A percentile compares a stretch with the other conserved stretches of the same genome.
phyloP scores from a whole-genome alignment of 2,329 filamentous ascomycete species.

The Ascochyta koolunga region DNA sequence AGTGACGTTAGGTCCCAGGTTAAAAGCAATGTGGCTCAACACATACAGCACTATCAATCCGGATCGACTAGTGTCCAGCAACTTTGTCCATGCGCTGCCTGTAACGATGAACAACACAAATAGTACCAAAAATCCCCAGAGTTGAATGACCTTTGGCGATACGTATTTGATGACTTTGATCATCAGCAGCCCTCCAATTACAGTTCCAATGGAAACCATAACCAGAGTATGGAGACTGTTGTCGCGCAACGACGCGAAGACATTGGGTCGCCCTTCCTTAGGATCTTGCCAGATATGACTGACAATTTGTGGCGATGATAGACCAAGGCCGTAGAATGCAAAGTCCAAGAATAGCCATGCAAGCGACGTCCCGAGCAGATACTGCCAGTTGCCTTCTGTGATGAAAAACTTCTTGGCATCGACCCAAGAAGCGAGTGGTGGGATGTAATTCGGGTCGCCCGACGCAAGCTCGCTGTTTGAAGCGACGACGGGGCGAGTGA shows the following conservation, averaged over 20 bases:
- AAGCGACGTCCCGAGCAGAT: conserved; percentile 45
- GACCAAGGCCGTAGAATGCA: conserved; percentile 45
- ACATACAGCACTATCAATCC: conserved; percentile 42
- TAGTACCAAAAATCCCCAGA: conserved; percentile 42
- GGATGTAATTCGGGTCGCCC: conserved; percentile 56
- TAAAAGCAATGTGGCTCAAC: conserved; percentile 44
- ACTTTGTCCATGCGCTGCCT: conserved; percentile 38
- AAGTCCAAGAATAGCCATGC: conserved; percentile 47
- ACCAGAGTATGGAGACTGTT: conserved; percentile 42
- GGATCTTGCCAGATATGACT: conserved; percentile 41
- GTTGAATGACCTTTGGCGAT: conserved; percentile 41
- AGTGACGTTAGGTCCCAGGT: conserved; percentile 45
- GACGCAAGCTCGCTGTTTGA: conserved; percentile 22
- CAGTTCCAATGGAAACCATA: conserved; percentile 43
- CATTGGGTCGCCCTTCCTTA: conserved; percentile 18
- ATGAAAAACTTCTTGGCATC: conserved; percentile 46
- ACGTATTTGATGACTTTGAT: conserved; percentile 44
- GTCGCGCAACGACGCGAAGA: conserved; percentile 33
- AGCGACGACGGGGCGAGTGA: conserved; percentile 3
- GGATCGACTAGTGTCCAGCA: conserved; percentile 32
- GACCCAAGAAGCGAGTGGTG: conserved; percentile 39
- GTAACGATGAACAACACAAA: conserved; percentile 43
- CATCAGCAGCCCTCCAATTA: conserved; percentile 39
- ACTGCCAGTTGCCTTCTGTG: conserved; percentile 45
- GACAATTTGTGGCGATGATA: conserved; percentile 46